Evolutionary conservation across 169 alveolate species (phyloP).

Genomic region (Plasmodium cynomolgi): DNA sequence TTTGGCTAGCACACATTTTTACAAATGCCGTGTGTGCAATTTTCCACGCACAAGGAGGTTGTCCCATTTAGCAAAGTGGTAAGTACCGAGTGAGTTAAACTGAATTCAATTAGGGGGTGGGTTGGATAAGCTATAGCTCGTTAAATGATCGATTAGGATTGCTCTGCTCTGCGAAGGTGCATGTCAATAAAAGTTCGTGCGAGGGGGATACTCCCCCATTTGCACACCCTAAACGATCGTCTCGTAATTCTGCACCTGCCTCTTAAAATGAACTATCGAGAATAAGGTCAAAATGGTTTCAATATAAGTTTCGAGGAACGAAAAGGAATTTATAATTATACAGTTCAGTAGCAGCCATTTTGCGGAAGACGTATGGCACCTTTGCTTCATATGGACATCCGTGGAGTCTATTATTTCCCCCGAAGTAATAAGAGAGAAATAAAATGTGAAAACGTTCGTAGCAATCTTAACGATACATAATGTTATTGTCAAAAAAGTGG

Average conservation of each 20-base stretch:
- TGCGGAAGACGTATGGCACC: conserved; percentile 39
- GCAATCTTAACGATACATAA: conserved; percentile 18
- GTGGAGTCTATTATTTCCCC: conserved; percentile 24
- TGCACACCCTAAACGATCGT: conserved; percentile 25
- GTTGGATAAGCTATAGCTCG: neutral
- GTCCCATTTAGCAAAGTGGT: neutral
- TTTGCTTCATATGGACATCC: neutral
- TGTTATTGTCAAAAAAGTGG: conserved; percentile 42
- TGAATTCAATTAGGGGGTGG: neutral
- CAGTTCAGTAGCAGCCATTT: conserved; percentile 24
- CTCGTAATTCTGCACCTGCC: conserved; percentile 58
- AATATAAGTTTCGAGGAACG: conserved; percentile 51
- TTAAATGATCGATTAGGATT: neutral
- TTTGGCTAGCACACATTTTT: neutral
- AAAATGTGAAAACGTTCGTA: conserved; percentile 26
- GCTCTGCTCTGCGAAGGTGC: neutral
- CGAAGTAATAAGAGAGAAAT: conserved; percentile 4
- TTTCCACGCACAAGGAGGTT: neutral
- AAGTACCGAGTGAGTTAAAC: neutral
- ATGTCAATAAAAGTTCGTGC: neutral
- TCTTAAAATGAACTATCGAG: conserved; percentile 48
- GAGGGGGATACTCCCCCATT: neutral
- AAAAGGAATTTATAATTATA: conserved; percentile 14
- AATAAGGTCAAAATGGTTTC: conserved; percentile 40
- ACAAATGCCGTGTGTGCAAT: neutral